Conservation (phyloP, 2,329 filamentous ascomycete genomes). For the Pyrenophora graminea region DNA sequence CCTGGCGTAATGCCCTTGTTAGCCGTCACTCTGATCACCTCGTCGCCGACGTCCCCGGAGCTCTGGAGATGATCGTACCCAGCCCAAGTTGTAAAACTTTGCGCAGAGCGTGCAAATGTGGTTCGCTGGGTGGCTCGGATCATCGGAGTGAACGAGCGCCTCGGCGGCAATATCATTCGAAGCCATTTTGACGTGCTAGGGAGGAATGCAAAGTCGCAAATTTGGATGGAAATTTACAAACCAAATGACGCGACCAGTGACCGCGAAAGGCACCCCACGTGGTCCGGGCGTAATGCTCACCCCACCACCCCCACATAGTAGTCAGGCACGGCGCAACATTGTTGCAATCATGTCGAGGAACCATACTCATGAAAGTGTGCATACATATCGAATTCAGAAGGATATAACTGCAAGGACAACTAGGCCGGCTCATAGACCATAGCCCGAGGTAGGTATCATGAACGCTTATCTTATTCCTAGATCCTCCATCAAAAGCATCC, state of each 20-base stretch:
- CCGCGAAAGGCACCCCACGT: slow-evolving; percentile 18
- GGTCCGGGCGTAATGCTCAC: slow-evolving; percentile 12
- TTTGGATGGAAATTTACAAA: slow-evolving; percentile 12
- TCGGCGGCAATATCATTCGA: slow-evolving; percentile 44
- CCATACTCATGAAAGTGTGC: slow-evolving; percentile 5
- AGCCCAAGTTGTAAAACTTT: slow-evolving; percentile 93
- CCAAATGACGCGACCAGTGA: slow-evolving; percentile 26
- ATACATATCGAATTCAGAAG: neutral
- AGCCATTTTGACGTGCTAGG: slow-evolving; percentile 19
- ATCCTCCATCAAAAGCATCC: slow-evolving; percentile 5
- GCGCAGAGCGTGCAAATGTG: slow-evolving; percentile 90
- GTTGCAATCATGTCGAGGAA: too few species aligned
- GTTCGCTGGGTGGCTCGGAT: slow-evolving; percentile 90
- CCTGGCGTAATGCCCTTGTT: slow-evolving; percentile 35
- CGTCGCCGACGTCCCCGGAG: slow-evolving; percentile 20
- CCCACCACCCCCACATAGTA: slow-evolving; percentile 21
- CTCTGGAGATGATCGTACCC: slow-evolving; percentile 59
- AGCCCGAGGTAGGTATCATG: slow-evolving; percentile 22
- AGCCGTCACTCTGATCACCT: slow-evolving; percentile 16
- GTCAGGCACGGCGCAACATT: slow-evolving; percentile 11
- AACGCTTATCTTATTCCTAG: slow-evolving; percentile 13
- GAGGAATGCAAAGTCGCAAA: neutral
- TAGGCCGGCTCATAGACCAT: slow-evolving; percentile 10
- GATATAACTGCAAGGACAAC: neutral
- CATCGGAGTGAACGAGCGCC: slow-evolving; percentile 61